phyloP scores from a whole-genome alignment of 352 stramenopile genomes.

The Pythium rishiriense region DNA sequence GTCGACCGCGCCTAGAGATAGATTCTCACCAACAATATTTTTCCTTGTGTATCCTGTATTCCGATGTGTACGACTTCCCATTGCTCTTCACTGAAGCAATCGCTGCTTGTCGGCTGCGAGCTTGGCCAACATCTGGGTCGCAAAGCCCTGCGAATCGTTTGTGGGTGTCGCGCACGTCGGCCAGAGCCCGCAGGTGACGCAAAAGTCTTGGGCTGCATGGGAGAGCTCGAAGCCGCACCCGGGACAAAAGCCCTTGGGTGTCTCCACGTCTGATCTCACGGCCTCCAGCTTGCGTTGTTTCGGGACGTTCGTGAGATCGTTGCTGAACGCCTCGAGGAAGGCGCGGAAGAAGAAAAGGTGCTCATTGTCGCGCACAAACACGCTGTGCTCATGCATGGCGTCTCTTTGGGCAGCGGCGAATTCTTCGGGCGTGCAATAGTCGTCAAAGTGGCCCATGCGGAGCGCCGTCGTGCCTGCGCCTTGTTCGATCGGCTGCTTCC shows the following conservation, averaged over 20 bases:
- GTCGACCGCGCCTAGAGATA: not conserved
- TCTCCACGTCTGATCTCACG: constrained; percentile 5
- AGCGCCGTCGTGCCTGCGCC: constrained; percentile 74
- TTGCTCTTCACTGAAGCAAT: not conserved
- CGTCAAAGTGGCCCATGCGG: constrained; percentile 64
- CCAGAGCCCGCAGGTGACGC: constrained; percentile 70
- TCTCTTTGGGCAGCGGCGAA: constrained; percentile 38
- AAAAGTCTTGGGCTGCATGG: constrained; percentile 53
- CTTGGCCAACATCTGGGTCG: constrained; percentile 45
- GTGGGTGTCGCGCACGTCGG: constrained; percentile 51
- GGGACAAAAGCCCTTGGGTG: constrained; percentile 31
- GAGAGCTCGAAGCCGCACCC: constrained; percentile 47
- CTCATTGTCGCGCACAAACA: constrained; percentile 69
- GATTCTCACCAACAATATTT: not conserved
- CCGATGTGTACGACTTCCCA: not conserved
- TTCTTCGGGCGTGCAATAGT: constrained; percentile 36
- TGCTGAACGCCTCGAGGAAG: constrained; percentile 55
- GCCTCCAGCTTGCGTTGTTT: constrained; percentile 20
- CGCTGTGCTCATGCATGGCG: constrained; percentile 37
- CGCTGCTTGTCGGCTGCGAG: constrained; percentile 28
- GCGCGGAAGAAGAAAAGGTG: constrained; percentile 72
- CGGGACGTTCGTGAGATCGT: constrained; percentile 47
- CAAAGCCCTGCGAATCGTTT: constrained; percentile 55
- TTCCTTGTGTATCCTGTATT: not conserved
- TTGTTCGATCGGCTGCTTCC: constrained; percentile 88